Evolutionary conservation across 257 asterid genomes (phyloP).

Genomic region (Nicotiana obtusifolia): DNA sequence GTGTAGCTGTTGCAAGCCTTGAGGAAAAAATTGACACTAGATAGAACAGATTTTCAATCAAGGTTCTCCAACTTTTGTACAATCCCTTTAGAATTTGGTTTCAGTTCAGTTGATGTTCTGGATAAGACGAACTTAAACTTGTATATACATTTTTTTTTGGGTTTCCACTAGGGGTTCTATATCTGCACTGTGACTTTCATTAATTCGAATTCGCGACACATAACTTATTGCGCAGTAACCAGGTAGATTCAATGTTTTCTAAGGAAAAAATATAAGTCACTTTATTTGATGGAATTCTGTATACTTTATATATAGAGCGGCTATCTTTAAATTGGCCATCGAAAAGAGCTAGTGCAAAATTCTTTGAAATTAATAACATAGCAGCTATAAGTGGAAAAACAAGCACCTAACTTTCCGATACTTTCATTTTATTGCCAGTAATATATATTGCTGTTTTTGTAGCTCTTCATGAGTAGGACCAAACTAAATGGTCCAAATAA

Average conservation of each 20-base stretch:
- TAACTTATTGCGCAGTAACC: too few relatives aligned
- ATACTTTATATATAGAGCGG: not conserved
- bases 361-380: not conserved
- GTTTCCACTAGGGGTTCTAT: accelerated
- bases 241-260: not conserved
- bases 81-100: too few relatives aligned
- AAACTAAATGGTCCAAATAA: not conserved
- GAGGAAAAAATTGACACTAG: too few relatives aligned
- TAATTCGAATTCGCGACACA: too few relatives aligned
- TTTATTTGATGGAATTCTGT: not conserved
- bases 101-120: too few relatives aligned
- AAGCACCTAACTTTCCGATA: not conserved
- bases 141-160: too few relatives aligned
- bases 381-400: not conserved
- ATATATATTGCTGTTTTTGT: not conserved
- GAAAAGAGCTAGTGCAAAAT: not conserved
- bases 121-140: too few relatives aligned
- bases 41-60: too few relatives aligned
- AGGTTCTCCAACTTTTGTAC: too few relatives aligned
- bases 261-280: not conserved
- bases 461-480: not conserved
- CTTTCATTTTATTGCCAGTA: not conserved
- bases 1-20: too few relatives aligned
- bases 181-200: too few relatives aligned
- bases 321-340: not conserved